Base-by-base conservation (phyloP, 352 stramenopile genomes). In the Phytophthora niederhauseri region DNA sequence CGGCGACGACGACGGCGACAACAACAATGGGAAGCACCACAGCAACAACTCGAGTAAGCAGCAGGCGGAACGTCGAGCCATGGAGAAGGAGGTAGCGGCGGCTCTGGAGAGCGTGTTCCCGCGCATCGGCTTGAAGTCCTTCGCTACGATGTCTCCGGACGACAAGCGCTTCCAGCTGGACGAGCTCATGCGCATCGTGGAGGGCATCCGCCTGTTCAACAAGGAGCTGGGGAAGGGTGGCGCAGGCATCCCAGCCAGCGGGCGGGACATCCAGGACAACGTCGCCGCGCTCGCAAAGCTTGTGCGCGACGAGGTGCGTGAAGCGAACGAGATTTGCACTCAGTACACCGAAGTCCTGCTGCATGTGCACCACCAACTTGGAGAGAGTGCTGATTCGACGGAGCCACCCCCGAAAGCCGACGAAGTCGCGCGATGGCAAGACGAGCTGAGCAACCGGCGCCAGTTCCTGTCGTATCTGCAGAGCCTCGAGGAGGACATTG, bases 31-130 rank as follows among this genome's bases (percentile, higher is more conserved):
- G 12, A 59, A 59, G 6, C 64, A 63, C 0, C 62, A 75, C 19
- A 49, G 57, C 0, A 64, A 50, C 22, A 77, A 62, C 24, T 64
- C 68, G 20, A 53, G 38, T 22, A 75, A 89, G n/a, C 73, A 79
- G n/a, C 58, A 77, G n/a, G 58, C 68, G 28, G 78, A 91, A 31
- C 89, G 96, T 53, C 81, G 90, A 31, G 72, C 84, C 7, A 75
- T 94, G 20, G 87, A 96, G 60, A 90, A 91, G 56, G 91, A 97
- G 51, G 77, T 98, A 1, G 92, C 93, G 3, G 91, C 93, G 8
- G 94, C 92, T 11, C 77, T 98, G 4, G 94, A 98, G 76, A 97
- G 87, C n/a, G 94, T 98, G 19, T 98, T 98, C 81, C 95, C 95
- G 12, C 87, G 93, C 4, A 95, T 98, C 28, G 94, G 92, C 2